Percentiles rank a stretch among this genome's conserved stretches.
These are phyloP conservation scores for Acidomyces sp. DNA, from an alignment of 495 filamentous ascomycete genomes.

Conservation along the genomic window DNA sequence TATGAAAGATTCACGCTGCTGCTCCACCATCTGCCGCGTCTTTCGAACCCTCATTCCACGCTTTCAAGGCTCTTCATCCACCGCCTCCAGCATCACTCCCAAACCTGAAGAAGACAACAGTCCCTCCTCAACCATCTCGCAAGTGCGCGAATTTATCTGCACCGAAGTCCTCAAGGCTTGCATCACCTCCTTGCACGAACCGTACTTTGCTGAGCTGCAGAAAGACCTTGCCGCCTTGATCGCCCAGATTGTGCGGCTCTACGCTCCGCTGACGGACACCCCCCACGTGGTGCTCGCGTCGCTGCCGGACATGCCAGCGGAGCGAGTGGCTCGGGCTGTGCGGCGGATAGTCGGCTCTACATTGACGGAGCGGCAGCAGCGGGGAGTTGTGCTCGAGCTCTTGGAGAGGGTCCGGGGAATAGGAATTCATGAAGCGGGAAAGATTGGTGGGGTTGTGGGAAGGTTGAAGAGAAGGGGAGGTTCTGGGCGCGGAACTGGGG, in stretches of 20 bases:
- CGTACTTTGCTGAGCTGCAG: constrained; percentile 93
- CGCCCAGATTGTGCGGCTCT: constrained; percentile 66
- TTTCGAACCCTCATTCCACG: constrained; percentile 73
- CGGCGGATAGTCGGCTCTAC: constrained; percentile 38
- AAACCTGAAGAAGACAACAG: no score
- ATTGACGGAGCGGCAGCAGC: constrained; percentile 53
- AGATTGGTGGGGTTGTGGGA: constrained; percentile 41
- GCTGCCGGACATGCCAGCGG: constrained; percentile 44
- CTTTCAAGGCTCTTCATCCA: no score
- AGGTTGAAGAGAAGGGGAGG: constrained; percentile 39
- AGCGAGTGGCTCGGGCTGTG: constrained; percentile 50
- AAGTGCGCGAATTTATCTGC: constrained; percentile 83
- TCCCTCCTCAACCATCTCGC: no score
- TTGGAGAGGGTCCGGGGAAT: constrained; percentile 75
- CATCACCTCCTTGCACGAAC: constrained; percentile 79
- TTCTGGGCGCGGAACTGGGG: constrained; percentile 39
- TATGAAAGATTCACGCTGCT: constrained; percentile 83
- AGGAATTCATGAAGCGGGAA: constrained; percentile 79
- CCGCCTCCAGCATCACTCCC: constrained; percentile 37
- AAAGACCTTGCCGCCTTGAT: constrained; percentile 84
- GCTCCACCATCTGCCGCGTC: constrained; percentile 68
- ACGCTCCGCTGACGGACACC: constrained; percentile 48
- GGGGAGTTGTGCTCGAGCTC: constrained; percentile 74
- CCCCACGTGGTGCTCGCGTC: constrained; percentile 43
- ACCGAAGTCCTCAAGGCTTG: constrained; percentile 70